Percentiles rank a stretch among this genome's conserved stretches.
Conservation (phyloP, 192 early-diverging fungal species). For the Coemansia sp. region DNA sequence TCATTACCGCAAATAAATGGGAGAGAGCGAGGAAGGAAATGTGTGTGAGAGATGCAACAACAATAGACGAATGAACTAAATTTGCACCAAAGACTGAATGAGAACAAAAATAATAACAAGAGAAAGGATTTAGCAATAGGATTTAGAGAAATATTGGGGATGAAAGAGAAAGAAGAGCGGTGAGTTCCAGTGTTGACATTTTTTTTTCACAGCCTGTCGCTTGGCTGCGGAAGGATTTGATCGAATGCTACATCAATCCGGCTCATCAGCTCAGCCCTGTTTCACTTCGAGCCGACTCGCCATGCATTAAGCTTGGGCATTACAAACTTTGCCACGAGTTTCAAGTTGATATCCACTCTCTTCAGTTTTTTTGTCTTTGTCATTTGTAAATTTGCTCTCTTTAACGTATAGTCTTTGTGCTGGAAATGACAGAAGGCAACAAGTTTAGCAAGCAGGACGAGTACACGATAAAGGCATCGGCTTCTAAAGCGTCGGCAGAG, state of each 20-base stretch:
- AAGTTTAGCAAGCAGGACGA: background rate
- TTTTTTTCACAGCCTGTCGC: background rate
- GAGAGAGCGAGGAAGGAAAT: background rate
- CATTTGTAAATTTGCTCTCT: background rate
- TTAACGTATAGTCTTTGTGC: background rate
- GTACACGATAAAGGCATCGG: background rate
- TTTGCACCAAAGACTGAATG: background rate
- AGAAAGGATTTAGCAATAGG: background rate
- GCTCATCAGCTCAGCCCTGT: background rate
- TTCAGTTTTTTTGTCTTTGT: background rate
- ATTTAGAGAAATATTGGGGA: background rate
- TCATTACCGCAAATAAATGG: conserved; percentile 9
- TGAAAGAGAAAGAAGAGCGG: background rate
- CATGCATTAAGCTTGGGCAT: background rate
- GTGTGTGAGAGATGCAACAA: background rate
- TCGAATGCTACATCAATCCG: background rate
- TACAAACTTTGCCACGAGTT: background rate
- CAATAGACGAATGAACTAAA: background rate
- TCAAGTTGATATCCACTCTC: background rate
- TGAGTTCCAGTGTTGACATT: background rate
- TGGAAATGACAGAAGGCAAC: background rate
- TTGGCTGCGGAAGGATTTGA: background rate
- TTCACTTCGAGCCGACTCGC: conserved; percentile 1
- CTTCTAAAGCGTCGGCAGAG: background rate
- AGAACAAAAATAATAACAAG: background rate